A percentile compares a stretch with the other conserved stretches of the same genome.
Evolutionary conservation across 2,329 filamentous ascomycete species (phyloP).

Genomic region (Exophiala oligosperma): DNA sequence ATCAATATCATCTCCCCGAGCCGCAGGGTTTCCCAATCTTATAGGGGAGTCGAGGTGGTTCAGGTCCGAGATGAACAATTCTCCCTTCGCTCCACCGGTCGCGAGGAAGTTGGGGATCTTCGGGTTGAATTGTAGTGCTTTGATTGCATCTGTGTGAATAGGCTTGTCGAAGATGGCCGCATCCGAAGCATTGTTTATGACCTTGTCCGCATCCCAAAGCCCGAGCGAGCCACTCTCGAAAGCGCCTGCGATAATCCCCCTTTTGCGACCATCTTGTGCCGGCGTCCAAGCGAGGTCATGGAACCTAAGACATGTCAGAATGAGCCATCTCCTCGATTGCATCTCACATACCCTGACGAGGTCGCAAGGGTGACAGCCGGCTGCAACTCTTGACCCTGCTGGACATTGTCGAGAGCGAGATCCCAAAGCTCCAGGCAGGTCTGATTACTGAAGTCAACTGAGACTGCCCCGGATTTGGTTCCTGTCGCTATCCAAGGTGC

Average conservation of each 20-base stretch:
- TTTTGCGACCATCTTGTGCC: conserved; percentile 72
- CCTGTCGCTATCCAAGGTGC: conserved; percentile 87
- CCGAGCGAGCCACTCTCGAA: conserved; percentile 92
- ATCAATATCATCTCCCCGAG: conserved; percentile 91
- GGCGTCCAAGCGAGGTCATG: conserved; percentile 96
- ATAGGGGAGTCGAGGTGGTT: conserved; percentile 87
- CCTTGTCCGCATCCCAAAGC: conserved; percentile 83
- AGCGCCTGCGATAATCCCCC: conserved; percentile 90
- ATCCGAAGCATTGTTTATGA: conserved; percentile 60
- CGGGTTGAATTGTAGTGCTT: conserved; percentile 95
- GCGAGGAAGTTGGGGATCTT: conserved; percentile 87
- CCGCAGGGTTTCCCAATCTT: conserved; percentile 81
- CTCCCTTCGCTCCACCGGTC: conserved; percentile 89
- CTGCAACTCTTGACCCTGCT: conserved; percentile 78
- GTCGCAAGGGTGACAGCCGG: conserved; percentile 80
- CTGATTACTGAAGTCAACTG: conserved; percentile 96
- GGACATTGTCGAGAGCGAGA: conserved; percentile 74
- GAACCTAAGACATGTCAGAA: conserved; percentile 61
- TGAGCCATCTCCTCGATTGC: not conserved
- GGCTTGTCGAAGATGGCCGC: conserved; percentile 82
- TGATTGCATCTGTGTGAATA: conserved; percentile 90
- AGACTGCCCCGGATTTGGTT: conserved; percentile 90
- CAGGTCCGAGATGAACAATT: conserved; percentile 93
- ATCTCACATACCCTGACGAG: conserved; percentile 73
- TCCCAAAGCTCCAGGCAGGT: conserved; percentile 97